These are phyloP conservation scores for Plasmopara viticola DNA, from an alignment of 352 stramenopile genomes.

Conservation along the genomic window DNA sequence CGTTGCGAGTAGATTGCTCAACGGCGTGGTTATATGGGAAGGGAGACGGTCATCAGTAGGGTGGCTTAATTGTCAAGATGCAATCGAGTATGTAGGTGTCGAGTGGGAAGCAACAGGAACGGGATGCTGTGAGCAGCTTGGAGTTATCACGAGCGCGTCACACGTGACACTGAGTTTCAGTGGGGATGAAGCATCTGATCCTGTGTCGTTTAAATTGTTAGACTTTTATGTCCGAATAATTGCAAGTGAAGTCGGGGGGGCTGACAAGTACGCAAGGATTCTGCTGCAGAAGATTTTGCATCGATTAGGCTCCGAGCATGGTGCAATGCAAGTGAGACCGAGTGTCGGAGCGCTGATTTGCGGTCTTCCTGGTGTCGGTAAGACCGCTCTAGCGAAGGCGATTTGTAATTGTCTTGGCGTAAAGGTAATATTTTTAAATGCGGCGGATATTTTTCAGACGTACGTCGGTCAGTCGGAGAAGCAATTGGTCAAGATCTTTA, in stretches of 20 bases:
- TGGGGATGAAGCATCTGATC: constrained; percentile 1
- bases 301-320: constrained; percentile 14
- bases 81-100: constrained; percentile 27
- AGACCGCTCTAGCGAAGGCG: constrained; percentile 47
- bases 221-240: constrained; percentile 29
- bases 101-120: constrained; percentile 17
- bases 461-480: constrained; percentile 88
- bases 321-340: constrained; percentile 7
- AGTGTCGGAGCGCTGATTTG: constrained; percentile 59
- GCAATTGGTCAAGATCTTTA: constrained; percentile 56
- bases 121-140: constrained; percentile 37
- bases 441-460: constrained; percentile 93
- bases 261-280: constrained; percentile 28
- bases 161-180: constrained; percentile 29
- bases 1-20: constrained; percentile 30
- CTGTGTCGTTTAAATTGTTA: constrained; percentile 18
- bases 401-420: constrained; percentile 39
- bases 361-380: constrained; percentile 66
- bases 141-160: constrained; percentile 17
- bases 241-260: constrained; percentile 30
- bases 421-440: constrained; percentile 49
- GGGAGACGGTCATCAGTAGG: constrained; percentile 22
- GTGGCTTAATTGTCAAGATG: constrained; percentile 45
- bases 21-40: constrained; percentile 38
- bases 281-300: constrained; percentile 37